A percentile compares a stretch with the other conserved stretches of the same genome.
phyloP scores from a whole-genome alignment of 192 early-diverging fungal species.

The Oehlia diaphana region DNA sequence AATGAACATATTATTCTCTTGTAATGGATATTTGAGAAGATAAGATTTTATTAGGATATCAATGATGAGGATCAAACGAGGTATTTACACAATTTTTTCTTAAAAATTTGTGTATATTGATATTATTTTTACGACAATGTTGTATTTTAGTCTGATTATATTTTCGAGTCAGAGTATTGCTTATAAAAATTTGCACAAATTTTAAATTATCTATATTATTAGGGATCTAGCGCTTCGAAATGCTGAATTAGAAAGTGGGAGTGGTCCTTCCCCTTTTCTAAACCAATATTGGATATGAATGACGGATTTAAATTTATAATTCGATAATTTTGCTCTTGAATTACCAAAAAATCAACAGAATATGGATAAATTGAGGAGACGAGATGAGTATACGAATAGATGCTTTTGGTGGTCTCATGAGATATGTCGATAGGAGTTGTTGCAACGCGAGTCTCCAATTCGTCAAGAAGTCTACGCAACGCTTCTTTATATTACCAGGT shows the following conservation, averaged over 20 bases:
- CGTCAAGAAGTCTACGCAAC: no score
- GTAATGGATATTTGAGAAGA: conserved; percentile 85
- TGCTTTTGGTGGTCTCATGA: no score
- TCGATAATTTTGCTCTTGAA: conserved; percentile 57
- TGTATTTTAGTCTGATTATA: neutral
- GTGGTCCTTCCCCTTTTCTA: conserved; percentile 50
- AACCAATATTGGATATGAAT: conserved; percentile 54
- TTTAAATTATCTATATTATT: neutral
- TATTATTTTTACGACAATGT: neutral
- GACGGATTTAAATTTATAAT: conserved; percentile 71
- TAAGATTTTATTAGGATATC: conserved; percentile 74
- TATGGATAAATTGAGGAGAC: no score
- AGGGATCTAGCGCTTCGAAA: neutral
- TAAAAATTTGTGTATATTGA: neutral
- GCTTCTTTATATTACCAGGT: neutral
- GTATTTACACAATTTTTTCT: neutral
- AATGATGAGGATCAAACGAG: conserved; percentile 34
- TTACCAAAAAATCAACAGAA: conserved; percentile 29
- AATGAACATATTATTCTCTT: conserved; percentile 56
- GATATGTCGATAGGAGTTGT: no score
- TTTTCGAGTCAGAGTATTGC: neutral
- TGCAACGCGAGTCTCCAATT: no score
- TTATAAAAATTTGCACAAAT: no score
- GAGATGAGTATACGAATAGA: no score
- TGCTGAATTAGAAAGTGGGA: conserved; percentile 56